Evolutionary conservation across 2,329 filamentous ascomycete genomes (phyloP), one percentile per base, ranked within the genome.

Genomic region (Sarocladiaceae sp.): DNA sequence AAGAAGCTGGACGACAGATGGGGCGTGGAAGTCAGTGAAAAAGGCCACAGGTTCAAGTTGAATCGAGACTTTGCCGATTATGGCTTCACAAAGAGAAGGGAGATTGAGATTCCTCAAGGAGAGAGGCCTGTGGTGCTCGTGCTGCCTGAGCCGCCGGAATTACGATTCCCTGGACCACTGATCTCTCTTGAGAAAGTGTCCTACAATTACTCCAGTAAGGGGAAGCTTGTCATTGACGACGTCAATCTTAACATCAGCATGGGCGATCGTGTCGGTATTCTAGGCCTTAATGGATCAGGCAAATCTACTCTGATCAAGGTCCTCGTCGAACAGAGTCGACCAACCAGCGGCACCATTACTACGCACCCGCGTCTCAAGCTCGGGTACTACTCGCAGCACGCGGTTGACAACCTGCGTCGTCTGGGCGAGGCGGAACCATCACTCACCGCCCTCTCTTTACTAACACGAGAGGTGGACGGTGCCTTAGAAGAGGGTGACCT

Each of bases 1-100:
- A 93, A 91, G 73, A 92, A 90, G 64, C 76, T 95, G 1, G 89
- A 95, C 53, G 86, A 94, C 52, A 77, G 89, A 5, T 88, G 84
- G 82, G 90, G 90, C 0, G 67, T 95, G 59, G 79, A 92, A 61
- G 85, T 90, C 36, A 87, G 74, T 56, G 80, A 83, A 6, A 85
- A 78, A 50, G 90, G 90, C 1, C 81, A 81, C 4, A 75, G 87
- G 2, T 95, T 95, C 75, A 93, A 93, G 68, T 75, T 94, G 29
- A 94, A 89, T 61, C 75, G 87, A 12, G 90, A 95, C 59, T 69
- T 86, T 1, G 73, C 58, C 0, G 90, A 88, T 0, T 89, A 65
- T 35, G 79, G 87, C 63, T 57, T 76, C 5, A 79, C 71, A 1
- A 67, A 70, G 11, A 77, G 88, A 26, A 82, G 75, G 3, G 88